Conservation (phyloP, 345 rosid species). For the Eucalyptus erythrocorys region DNA sequence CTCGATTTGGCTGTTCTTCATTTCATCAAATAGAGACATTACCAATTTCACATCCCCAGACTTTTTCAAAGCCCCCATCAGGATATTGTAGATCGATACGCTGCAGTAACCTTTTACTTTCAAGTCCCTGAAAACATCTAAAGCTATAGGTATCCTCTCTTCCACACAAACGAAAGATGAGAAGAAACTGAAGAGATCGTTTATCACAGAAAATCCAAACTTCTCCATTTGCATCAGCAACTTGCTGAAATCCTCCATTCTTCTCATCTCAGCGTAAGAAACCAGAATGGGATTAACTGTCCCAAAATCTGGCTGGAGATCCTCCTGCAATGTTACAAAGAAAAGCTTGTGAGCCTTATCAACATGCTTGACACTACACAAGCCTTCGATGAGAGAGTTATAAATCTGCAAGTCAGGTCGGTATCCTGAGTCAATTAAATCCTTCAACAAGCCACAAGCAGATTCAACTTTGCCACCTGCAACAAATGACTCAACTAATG, state of each 20-base stretch:
- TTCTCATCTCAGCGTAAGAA: constrained; percentile 44
- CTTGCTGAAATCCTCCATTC: constrained; percentile 32
- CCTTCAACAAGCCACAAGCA: constrained; percentile 69
- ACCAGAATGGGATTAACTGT: constrained; percentile 69
- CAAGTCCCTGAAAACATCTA: constrained; percentile 47
- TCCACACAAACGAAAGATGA: constrained; percentile 32
- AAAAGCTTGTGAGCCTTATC: constrained; percentile 76
- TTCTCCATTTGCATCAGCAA: constrained; percentile 49
- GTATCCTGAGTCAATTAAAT: constrained; percentile 75
- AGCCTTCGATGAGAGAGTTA: constrained; percentile 66
- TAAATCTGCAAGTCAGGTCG: constrained; percentile 77
- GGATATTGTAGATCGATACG: constrained; percentile 42
- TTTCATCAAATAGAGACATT: constrained; percentile 44
- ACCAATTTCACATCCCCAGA: constrained; percentile 46
- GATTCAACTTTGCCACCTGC: constrained; percentile 45
- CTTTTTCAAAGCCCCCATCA: constrained; percentile 50
- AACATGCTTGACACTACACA: constrained; percentile 44
- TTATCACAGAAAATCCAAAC: constrained; percentile 40
- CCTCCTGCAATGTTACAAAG: constrained; percentile 40
- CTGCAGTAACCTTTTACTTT: constrained; percentile 52
- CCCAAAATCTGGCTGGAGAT: constrained; percentile 50
- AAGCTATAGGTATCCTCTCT: constrained; percentile 35
- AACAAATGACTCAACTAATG: constrained; percentile 63
- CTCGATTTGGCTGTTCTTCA: constrained; percentile 27
- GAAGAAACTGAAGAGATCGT: constrained; percentile 50